Percentiles rank a stretch among this genome's conserved stretches.
Evolutionary conservation across 345 rosid genomes (phyloP).

Genomic region (Eucalyptus pauciflora): DNA sequence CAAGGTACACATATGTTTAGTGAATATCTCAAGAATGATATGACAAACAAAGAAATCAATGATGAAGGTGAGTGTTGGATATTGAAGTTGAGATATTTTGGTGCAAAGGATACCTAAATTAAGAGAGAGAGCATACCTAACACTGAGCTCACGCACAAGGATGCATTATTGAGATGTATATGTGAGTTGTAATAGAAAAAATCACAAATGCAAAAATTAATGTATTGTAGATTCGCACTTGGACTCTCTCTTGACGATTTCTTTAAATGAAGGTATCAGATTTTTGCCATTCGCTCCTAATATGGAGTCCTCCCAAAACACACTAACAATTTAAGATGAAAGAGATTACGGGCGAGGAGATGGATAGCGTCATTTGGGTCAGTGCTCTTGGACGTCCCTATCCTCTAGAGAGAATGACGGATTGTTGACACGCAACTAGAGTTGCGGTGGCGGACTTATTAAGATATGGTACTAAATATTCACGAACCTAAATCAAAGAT

Average conservation of each 20-base stretch:
- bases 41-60: neutral
- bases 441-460: neutral
- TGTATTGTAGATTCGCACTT: no score
- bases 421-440: neutral
- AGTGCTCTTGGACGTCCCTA: neutral
- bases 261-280: neutral
- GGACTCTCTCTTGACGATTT: neutral
- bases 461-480: neutral
- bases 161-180: neutral
- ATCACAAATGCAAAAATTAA: no score
- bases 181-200: neutral
- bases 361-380: neutral
- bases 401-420: neutral
- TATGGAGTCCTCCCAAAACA: neutral
- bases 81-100: neutral
- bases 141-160: fast-evolving
- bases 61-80: neutral
- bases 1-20: neutral
- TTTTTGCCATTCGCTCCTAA: neutral
- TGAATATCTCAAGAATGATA: neutral
- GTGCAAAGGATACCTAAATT: no score
- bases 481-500: neutral
- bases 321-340: neutral
- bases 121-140: no score
- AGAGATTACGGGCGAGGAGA: neutral